Percentiles rank a stretch among this genome's conserved stretches.
Evolutionary conservation across 345 rosid genomes (phyloP).

Genomic region (Excoecaria agallocha): DNA sequence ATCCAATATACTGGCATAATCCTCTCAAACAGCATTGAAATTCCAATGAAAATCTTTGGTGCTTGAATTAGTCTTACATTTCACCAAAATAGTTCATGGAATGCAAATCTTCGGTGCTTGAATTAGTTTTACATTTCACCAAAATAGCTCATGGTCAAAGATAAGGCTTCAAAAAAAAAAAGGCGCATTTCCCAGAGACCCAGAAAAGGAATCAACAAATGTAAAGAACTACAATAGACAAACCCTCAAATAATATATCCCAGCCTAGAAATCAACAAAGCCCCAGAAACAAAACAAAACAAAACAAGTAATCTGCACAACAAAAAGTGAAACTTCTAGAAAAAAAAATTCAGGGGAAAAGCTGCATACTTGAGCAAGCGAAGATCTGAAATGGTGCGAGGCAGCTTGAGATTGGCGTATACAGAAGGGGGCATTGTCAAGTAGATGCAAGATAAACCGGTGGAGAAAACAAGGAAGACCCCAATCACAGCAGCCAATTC

Average conservation of each 20-base stretch:
- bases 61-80: too few species aligned
- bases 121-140: not conserved
- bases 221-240: not conserved
- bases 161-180: not conserved
- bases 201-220: slow-evolving; percentile 1
- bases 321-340: not conserved
- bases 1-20: too few species aligned
- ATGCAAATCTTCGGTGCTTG: not conserved
- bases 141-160: not conserved
- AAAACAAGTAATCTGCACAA: not conserved
- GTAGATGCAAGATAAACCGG: too few species aligned
- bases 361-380: slow-evolving; percentile 84
- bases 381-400: slow-evolving; percentile 81
- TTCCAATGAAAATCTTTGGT: too few species aligned
- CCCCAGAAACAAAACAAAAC: not conserved
- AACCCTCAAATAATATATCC: not conserved
- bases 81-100: too few species aligned
- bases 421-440: too few species aligned
- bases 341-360: too few species aligned
- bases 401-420: slow-evolving; percentile 77
- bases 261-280: not conserved
- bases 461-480: too few species aligned
- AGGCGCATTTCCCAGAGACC: not conserved
- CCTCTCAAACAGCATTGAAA: too few species aligned
- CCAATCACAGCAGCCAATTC: too few species aligned